Conservation (phyloP, 1,139 yeast species). For the Yamadazyma blattariae region DNA sequence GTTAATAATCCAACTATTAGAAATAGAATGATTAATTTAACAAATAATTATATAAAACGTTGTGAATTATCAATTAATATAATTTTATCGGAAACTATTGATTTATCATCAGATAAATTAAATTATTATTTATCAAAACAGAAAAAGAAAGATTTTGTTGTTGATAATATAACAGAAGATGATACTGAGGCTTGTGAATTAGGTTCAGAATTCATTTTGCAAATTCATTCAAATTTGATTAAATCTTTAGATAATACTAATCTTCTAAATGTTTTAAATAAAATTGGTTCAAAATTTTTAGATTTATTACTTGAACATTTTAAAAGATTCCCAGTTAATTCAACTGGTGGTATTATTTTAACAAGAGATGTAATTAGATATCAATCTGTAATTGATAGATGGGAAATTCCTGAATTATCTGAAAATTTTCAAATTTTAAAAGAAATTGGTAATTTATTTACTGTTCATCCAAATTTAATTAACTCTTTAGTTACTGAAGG, state of each 20-base stretch:
- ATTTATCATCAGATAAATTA: conserved; percentile 47
- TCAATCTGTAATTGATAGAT: conserved; percentile 68
- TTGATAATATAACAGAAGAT: conserved; percentile 46
- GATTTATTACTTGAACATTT: conserved; percentile 67
- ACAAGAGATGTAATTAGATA: conserved; percentile 82
- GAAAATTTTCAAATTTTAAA: conserved; percentile 70
- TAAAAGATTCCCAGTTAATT: conserved; percentile 71
- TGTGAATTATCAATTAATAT: conserved; percentile 70
- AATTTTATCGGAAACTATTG: conserved; percentile 59
- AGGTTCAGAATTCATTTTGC: conserved; percentile 51
- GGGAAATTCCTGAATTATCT: conserved; percentile 65
- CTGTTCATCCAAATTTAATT: conserved; percentile 67
- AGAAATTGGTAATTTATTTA: conserved; percentile 81
- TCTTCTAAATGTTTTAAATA: conserved; percentile 49
- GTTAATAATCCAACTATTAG: conserved; percentile 61
- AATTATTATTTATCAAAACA: conserved; percentile 46
- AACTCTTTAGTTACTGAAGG: conserved; percentile 84
- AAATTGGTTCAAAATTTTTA: conserved; percentile 61
- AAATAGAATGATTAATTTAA: conserved; percentile 57
- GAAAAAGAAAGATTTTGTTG: conserved; percentile 30
- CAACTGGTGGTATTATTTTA: conserved; percentile 81
- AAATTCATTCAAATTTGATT: conserved; percentile 34
- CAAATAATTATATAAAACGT: conserved; percentile 64
- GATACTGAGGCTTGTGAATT: conserved; percentile 71
- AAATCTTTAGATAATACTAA: conserved; percentile 51